Conservation (phyloP, 2,329 filamentous ascomycete species). For the Chaetomiaceae sp. region DNA sequence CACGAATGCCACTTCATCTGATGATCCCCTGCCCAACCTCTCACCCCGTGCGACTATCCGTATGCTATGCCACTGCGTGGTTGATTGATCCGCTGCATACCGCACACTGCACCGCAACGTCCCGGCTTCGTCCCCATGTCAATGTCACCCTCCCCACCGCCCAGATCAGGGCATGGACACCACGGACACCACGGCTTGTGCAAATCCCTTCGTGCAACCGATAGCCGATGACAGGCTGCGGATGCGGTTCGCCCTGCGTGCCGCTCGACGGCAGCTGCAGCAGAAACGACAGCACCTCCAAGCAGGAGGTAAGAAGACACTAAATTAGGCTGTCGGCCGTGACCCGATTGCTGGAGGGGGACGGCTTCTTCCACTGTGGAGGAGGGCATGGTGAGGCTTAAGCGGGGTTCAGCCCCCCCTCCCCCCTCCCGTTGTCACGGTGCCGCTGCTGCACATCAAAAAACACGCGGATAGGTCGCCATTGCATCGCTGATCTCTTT, state of each 20-base stretch:
- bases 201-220: neutral
- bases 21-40: no score
- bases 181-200: no score
- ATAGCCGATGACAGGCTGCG: neutral
- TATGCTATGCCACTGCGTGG: no score
- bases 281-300: conserved; percentile 4
- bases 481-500: no score
- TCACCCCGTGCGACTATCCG: no score
- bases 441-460: conserved; percentile 2
- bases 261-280: conserved; percentile 12
- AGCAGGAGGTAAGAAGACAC: neutral
- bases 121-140: no score
- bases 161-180: no score
- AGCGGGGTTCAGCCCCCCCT: conserved; percentile 11
- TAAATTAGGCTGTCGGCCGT: neutral
- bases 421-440: no score
- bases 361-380: neutral
- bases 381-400: conserved; percentile 5
- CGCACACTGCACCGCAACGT: no score
- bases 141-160: no score
- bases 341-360: neutral
- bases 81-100: no score
- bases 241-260: neutral
- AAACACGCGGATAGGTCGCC: neutral
- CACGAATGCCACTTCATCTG: neutral